phyloP scores from a whole-genome alignment of 805 yeast species.

The Tanozyma kutaoensis region DNA sequence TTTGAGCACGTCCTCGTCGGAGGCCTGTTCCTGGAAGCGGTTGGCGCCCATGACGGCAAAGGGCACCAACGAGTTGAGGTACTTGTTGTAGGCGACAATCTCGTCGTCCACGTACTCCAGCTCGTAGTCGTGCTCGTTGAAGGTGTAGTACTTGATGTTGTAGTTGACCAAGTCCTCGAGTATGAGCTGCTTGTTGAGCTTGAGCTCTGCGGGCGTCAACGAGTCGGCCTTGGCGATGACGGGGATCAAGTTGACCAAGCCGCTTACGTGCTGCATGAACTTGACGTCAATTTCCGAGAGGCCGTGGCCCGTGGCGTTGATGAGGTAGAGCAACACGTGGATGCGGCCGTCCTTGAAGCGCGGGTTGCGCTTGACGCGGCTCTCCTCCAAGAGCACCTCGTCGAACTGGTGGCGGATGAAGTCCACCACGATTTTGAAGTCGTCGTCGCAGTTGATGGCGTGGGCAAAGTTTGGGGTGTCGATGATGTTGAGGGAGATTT shows the following conservation, averaged over 20 bases:
- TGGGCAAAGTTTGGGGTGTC: constrained; percentile 83
- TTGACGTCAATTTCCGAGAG: constrained; percentile 27
- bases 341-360: constrained; percentile 76
- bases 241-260: constrained; percentile 29
- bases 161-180: constrained; percentile 63
- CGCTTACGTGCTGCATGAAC: constrained; percentile 26
- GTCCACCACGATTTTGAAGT: constrained; percentile 61
- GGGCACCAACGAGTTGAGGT: constrained; percentile 50
- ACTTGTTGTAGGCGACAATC: constrained; percentile 51
- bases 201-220: constrained; percentile 31
- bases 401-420: constrained; percentile 74
- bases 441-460: constrained; percentile 52
- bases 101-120: constrained; percentile 43
- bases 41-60: constrained; percentile 62
- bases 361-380: constrained; percentile 74
- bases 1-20: constrained; percentile 30
- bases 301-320: constrained; percentile 33
- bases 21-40: constrained; percentile 33
- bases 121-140: constrained; percentile 47
- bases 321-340: constrained; percentile 40
- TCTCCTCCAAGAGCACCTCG: constrained; percentile 69
- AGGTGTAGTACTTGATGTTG: constrained; percentile 60
- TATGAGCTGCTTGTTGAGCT: constrained; percentile 59
- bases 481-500: constrained; percentile 60
- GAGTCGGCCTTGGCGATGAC: constrained; percentile 31